A percentile compares a stretch with the other conserved stretches of the same genome.
phyloP scores from a whole-genome alignment of 345 rosid species.

The Populus pruinosa region DNA sequence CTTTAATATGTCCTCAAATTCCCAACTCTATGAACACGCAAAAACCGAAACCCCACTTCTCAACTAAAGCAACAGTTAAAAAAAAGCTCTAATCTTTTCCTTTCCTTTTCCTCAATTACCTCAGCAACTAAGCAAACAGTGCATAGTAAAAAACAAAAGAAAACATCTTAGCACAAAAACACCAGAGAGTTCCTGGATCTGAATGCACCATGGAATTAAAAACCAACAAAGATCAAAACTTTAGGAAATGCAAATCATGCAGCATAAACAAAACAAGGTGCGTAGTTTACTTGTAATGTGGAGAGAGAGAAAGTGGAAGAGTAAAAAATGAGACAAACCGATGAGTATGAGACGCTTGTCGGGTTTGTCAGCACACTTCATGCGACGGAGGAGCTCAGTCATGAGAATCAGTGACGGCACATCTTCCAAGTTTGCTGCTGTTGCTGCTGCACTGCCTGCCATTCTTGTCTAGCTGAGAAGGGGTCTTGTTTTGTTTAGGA shows the following conservation, averaged over 20 bases:
- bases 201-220: neutral
- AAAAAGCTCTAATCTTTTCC: neutral
- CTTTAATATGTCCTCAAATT: neutral
- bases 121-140: neutral
- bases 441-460: conserved; percentile 40
- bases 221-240: neutral
- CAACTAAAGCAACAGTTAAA: neutral
- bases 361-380: conserved; percentile 83
- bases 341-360: conserved; percentile 91
- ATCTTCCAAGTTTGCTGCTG: conserved; percentile 59
- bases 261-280: neutral
- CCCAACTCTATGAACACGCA: neutral
- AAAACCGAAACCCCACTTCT: neutral
- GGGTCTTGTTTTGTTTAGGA: neutral
- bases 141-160: neutral
- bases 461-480: conserved; percentile 15
- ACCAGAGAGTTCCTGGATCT: neutral
- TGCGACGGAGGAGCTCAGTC: conserved; percentile 91
- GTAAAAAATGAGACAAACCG: conserved; percentile 33
- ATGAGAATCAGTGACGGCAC: conserved; percentile 73
- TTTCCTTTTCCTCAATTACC: neutral
- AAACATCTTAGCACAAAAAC: neutral
- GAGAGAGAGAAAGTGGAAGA: neutral
- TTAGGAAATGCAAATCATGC: neutral
- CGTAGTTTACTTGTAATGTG: neutral